phyloP scores from a whole-genome alignment of 2,329 filamentous ascomycete species.

The Pezicula radicicola region DNA sequence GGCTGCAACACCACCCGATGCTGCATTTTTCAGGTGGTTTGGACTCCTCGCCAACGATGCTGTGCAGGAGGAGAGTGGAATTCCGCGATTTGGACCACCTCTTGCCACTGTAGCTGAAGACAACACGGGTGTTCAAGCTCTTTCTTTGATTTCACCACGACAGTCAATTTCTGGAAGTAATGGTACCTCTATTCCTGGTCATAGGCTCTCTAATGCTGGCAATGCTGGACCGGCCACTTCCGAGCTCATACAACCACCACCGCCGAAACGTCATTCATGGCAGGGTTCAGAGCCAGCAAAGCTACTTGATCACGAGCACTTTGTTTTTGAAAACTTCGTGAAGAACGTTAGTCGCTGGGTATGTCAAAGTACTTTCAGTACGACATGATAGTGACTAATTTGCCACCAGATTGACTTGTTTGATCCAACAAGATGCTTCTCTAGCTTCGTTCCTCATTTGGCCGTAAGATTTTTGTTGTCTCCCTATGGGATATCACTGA shows the following conservation, averaged over 20 bases:
- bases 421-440: conserved; percentile 30
- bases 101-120: not conserved
- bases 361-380: not conserved
- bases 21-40: conserved; percentile 8
- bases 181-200: not conserved
- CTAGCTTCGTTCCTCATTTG: conserved; percentile 29
- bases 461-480: conserved; percentile 17
- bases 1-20: conserved; percentile 3
- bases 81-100: conserved; percentile 6
- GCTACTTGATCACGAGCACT: conserved; percentile 17
- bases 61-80: conserved; percentile 10
- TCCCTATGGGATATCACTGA: conserved; percentile 7
- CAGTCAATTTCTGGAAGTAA: not conserved
- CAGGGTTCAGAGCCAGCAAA: conserved; percentile 15
- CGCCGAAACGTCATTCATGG: conserved; percentile 11
- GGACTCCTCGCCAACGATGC: conserved; percentile 9
- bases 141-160: not conserved
- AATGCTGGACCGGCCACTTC: conserved; percentile 8
- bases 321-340: conserved; percentile 21
- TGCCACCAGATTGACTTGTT: conserved; percentile 30
- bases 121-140: not conserved
- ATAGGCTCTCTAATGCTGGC: conserved; percentile 4
- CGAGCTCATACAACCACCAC: not conserved
- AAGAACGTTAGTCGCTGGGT: conserved; percentile 22
- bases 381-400: not conserved